Conservation (phyloP, 1,284 basidiomycete species). For the Austroboletus rostrupii region DNA sequence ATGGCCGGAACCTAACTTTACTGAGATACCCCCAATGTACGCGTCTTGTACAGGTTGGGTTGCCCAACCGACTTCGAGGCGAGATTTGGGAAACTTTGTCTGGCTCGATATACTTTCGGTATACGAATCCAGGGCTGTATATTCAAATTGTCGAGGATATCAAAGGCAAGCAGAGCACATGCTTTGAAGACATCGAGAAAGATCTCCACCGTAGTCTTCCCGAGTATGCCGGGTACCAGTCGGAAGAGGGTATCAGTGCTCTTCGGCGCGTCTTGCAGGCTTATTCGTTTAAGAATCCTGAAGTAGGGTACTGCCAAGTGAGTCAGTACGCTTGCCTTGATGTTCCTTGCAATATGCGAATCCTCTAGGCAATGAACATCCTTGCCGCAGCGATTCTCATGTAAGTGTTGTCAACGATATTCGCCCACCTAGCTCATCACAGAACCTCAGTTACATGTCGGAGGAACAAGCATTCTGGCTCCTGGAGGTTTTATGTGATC, state of each 20-base stretch:
- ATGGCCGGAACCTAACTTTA: slow-evolving; percentile 88
- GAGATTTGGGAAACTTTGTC: slow-evolving; percentile 99
- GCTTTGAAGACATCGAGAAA: slow-evolving; percentile 99
- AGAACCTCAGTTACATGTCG: slow-evolving; percentile 81
- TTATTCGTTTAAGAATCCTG: slow-evolving; percentile 96
- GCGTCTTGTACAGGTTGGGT: slow-evolving; percentile 92
- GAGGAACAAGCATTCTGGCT: slow-evolving; percentile 99
- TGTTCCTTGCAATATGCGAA: slow-evolving; percentile 17
- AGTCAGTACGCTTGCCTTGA: slow-evolving; percentile 19
- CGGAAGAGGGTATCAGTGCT: slow-evolving; percentile 79
- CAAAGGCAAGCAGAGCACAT: slow-evolving; percentile 77
- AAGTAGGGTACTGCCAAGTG: slow-evolving; percentile 84
- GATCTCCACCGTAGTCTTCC: slow-evolving; percentile 93
- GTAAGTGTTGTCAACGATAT: slow-evolving; percentile 40
- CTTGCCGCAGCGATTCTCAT: slow-evolving; percentile 88
- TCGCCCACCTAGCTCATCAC: slow-evolving; percentile 14
- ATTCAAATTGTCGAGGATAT: slow-evolving; percentile 77
- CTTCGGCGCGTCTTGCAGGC: slow-evolving; percentile 91
- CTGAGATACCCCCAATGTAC: slow-evolving; percentile 96
- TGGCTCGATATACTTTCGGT: slow-evolving; percentile 90
- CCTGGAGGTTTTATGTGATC: slow-evolving; percentile 91
- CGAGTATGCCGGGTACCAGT: slow-evolving; percentile 93
- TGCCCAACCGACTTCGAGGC: slow-evolving; percentile 92
- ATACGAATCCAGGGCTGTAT: slow-evolving; percentile 85
- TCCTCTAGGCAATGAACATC: slow-evolving; percentile 84